Conservation (phyloP, 2,329 filamentous ascomycete genomes). For the Teratosphaeria zuluensis region DNA sequence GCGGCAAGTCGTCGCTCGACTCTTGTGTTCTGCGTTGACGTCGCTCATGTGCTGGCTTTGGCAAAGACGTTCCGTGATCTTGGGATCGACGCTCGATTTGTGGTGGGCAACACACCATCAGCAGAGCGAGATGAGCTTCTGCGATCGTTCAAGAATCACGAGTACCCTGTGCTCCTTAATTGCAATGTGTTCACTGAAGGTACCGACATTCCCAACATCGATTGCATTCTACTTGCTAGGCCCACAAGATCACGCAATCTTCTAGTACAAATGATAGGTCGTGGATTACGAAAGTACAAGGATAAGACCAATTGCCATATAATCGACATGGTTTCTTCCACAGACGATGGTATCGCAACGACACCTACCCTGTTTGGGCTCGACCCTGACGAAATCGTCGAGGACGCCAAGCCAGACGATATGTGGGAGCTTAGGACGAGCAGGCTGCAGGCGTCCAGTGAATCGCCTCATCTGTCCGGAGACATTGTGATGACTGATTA, state of each 20-base stretch:
- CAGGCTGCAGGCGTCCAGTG: neutral
- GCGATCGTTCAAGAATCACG: conserved; percentile 62
- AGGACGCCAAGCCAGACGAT: conserved; percentile 44
- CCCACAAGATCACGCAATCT: conserved; percentile 90
- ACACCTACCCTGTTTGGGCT: conserved; percentile 89
- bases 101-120: conserved; percentile 72
- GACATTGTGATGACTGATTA: conserved; percentile 80
- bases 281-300: conserved; percentile 74
- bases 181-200: conserved; percentile 96
- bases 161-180: conserved; percentile 84
- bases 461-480: conserved; percentile 13
- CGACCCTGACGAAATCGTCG: conserved; percentile 68
- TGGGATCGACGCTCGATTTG: conserved; percentile 73
- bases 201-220: conserved; percentile 94
- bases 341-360: conserved; percentile 77
- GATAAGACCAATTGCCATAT: conserved; percentile 85
- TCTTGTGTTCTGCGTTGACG: conserved; percentile 86
- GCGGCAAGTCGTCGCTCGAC: conserved; percentile 67
- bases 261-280: conserved; percentile 93
- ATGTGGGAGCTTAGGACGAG: conserved; percentile 47
- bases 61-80: conserved; percentile 65
- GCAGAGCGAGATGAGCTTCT: conserved; percentile 60
- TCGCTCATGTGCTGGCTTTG: conserved; percentile 67
- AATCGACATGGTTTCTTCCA: conserved; percentile 86
- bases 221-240: conserved; percentile 79